These are phyloP conservation scores for Batkoa obscura DNA, from an alignment of 371 early-diverging fungal species.

Conservation along the genomic window DNA sequence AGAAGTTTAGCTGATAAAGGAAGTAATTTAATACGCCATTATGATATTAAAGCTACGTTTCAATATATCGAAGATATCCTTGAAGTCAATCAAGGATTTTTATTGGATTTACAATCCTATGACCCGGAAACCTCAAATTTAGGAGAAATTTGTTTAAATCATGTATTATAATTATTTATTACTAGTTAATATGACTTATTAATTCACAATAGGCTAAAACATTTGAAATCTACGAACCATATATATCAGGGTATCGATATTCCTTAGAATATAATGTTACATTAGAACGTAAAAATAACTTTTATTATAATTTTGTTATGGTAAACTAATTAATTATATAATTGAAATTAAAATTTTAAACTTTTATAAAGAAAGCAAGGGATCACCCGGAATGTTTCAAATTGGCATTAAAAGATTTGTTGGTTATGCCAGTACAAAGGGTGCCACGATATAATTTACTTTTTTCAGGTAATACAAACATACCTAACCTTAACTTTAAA, in stretches of 20 bases:
- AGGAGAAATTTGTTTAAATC: background rate
- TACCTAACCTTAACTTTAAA: background rate
- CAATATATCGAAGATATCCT: conserved; percentile 5
- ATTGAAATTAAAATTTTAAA: background rate
- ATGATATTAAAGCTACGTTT: conserved; percentile 5
- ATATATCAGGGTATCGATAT: conserved; percentile 2
- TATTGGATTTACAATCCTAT: background rate
- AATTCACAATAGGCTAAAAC: background rate
- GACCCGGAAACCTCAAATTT: background rate
- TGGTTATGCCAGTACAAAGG: conserved; percentile 27
- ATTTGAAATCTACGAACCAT: conserved; percentile 1
- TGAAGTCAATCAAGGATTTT: background rate
- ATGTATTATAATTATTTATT: background rate
- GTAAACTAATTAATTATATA: background rate
- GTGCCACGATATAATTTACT: conserved; percentile 25
- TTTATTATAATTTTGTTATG: background rate
- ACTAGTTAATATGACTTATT: background rate
- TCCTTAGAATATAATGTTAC: background rate
- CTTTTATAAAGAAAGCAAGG: conserved; percentile 6
- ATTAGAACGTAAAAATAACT: background rate
- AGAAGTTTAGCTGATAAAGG: background rate
- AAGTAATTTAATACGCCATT: background rate
- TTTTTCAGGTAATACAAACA: conserved; percentile 9
- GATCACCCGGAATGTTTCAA: conserved; percentile 19
- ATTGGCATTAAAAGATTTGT: conserved; percentile 19